Evolutionary conservation across 805 yeast genomes (phyloP).

Genomic region (Kodamaea fukazawae): DNA sequence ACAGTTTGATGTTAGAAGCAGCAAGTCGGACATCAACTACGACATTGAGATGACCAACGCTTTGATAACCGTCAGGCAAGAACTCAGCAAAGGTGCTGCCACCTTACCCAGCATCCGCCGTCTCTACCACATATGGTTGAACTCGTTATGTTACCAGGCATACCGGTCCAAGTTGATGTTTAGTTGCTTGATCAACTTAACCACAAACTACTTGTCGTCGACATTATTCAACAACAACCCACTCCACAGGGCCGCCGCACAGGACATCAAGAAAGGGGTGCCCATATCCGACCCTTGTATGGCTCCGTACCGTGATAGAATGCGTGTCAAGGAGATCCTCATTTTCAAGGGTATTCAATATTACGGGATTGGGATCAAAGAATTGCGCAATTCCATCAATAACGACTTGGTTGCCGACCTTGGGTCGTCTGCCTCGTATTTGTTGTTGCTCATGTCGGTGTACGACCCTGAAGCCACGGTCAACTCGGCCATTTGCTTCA

Average conservation of each 20-base stretch:
- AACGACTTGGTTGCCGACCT: constrained; percentile 27
- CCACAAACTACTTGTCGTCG: constrained; percentile 38
- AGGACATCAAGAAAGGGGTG: not conserved
- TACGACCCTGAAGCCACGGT: constrained; percentile 43
- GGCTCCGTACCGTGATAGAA: constrained; percentile 1
- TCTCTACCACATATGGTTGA: constrained; percentile 33
- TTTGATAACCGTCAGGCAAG: constrained; percentile 12
- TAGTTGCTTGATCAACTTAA: constrained; percentile 36
- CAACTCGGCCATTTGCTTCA: constrained; percentile 35
- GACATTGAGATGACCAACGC: constrained; percentile 3
- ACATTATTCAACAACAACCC: constrained; percentile 21
- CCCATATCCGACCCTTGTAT: not conserved
- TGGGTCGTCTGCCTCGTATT: constrained; percentile 35
- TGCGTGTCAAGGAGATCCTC: constrained; percentile 21
- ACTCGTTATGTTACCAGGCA: constrained; percentile 28
- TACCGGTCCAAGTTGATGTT: constrained; percentile 27
- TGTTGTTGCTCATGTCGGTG: constrained; percentile 38
- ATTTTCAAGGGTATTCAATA: constrained; percentile 33
- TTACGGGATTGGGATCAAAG: constrained; percentile 35
- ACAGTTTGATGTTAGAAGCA: constrained; percentile 3
- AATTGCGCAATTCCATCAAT: constrained; percentile 29
- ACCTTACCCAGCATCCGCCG: constrained; percentile 26
- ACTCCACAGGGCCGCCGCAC: constrained; percentile 1
- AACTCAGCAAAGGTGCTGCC: constrained; percentile 25
- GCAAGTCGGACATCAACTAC: constrained; percentile 5